Base-by-base conservation (phyloP, 2,329 filamentous ascomycete genomes). In the Geoglossum cookeanum region DNA sequence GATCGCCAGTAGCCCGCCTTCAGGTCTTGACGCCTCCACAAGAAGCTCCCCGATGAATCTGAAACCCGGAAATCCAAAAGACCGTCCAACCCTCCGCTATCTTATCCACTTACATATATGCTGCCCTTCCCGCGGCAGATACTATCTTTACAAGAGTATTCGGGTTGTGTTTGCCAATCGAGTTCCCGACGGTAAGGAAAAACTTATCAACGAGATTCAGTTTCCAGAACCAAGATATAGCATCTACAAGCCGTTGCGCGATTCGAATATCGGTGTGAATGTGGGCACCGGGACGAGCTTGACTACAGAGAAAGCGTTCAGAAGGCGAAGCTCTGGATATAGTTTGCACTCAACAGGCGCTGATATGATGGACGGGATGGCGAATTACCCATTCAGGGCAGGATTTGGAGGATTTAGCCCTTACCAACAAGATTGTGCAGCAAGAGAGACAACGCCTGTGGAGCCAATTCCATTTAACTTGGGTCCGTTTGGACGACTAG, bases 101-200 rank as follows among this genome's bases (percentile, higher is more conserved):
- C 76, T 98, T 17, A 81, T 95, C 57, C 92, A 98, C 66, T 66
- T 98, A 55, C 88, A 97, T 66, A 92, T 98, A 58, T 97, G 91
- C 70, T 91, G 84, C 64, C 85, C 88, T 0, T 80, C 83, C 0
- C 85, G 83, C 61, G 88, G 87, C 4, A 81, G 90, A 11, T 94
- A 83, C 68, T 97, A 89, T 64, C 74, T 98, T 4, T 92, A 97
- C 72, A 94, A 92, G 64, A 88, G 81, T 63, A 85, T 97, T 59
- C 83, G 92, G 13, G 87, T 97, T 39, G 91, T 98, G 2, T 98
- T 98, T 67, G 92, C 92, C 57, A 97, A 97, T 66, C 81, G 92
- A 30, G 91, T 96, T 0, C 91, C 92, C 0, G 92, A 97, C 64
- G 91, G 88, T 45, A 95, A 96, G 67, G 91, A 97, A 69, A 91